A percentile compares a stretch with the other conserved stretches of the same genome.
Evolutionary conservation across 192 early-diverging fungal species (phyloP).

Genomic region (Mortierella antarctica): DNA sequence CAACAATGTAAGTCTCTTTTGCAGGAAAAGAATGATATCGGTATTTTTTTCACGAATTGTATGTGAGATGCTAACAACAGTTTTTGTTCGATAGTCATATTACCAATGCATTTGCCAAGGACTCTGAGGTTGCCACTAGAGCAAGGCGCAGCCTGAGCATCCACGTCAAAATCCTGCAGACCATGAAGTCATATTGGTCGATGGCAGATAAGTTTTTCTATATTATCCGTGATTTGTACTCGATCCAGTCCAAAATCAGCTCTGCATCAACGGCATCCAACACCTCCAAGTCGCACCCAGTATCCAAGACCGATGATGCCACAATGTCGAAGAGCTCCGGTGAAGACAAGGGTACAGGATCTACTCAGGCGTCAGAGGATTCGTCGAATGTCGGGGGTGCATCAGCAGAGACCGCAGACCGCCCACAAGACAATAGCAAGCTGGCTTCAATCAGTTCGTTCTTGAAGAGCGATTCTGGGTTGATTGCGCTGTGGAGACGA

Average conservation of each 20-base stretch:
- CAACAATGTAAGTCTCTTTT: slow-evolving; percentile 53
- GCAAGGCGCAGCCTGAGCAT: slow-evolving; percentile 55
- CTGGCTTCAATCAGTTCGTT: slow-evolving; percentile 46
- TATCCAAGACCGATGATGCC: not conserved
- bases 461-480: slow-evolving; percentile 49
- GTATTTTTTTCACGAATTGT: not conserved
- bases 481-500: slow-evolving; percentile 47
- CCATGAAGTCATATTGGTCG: slow-evolving; percentile 61
- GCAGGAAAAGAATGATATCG: not conserved
- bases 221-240: slow-evolving; percentile 64
- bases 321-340: not conserved
- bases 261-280: slow-evolving; percentile 11
- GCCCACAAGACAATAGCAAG: slow-evolving; percentile 5
- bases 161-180: slow-evolving; percentile 55
- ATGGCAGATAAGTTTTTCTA: slow-evolving; percentile 66
- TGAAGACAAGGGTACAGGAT: too few species aligned
- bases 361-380: not conserved
- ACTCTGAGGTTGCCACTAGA: slow-evolving; percentile 43
- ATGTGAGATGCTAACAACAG: not conserved
- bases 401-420: not conserved
- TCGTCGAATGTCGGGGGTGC: not conserved
- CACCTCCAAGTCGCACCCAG: not conserved
- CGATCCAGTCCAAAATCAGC: slow-evolving; percentile 58
- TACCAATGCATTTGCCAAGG: slow-evolving; percentile 55
- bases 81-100: slow-evolving; percentile 43